Evolutionary conservation across 306 rosid species (phyloP).

Genomic region (Lathyrus tuberosus): DNA sequence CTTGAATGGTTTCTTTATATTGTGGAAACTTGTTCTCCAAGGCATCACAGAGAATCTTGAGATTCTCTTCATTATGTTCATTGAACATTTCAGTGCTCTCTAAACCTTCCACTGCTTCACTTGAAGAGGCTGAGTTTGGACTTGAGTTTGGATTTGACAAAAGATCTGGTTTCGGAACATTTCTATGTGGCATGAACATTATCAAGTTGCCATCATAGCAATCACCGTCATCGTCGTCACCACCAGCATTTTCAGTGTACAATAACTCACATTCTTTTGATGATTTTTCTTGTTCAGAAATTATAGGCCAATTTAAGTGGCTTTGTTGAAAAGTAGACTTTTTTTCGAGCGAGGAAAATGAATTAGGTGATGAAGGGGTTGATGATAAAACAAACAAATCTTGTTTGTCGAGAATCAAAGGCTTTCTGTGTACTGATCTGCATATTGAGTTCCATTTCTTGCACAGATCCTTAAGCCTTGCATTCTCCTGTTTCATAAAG

Average conservation of each 20-base stretch:
- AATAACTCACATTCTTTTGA: conserved; percentile 63
- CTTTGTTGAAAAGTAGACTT: conserved; percentile 42
- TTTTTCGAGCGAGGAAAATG: conserved; percentile 46
- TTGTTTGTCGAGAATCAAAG: conserved; percentile 49
- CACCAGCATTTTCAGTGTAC: conserved; percentile 45
- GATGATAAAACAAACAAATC: conserved; percentile 41
- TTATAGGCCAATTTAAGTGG: conserved; percentile 46
- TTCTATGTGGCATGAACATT: conserved; percentile 52
- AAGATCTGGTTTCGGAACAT: conserved; percentile 73
- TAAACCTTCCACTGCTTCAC: conserved; percentile 70
- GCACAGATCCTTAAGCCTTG: conserved; percentile 55
- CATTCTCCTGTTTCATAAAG: conserved; percentile 52
- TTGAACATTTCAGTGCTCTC: conserved; percentile 61
- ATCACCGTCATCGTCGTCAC: conserved; percentile 35
- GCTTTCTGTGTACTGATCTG: conserved; percentile 55
- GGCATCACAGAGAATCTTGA: conserved; percentile 62
- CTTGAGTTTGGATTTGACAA: conserved; percentile 87
- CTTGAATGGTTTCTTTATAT: conserved; percentile 53
- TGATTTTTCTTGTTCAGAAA: conserved; percentile 52
- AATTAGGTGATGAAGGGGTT: conserved; percentile 53
- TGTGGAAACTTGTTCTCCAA: conserved; percentile 62
- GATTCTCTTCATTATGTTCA: conserved; percentile 58
- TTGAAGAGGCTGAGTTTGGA: conserved; percentile 90
- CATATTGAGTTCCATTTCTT: conserved; percentile 74
- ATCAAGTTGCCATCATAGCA: conserved; percentile 52